Evolutionary conservation across 2,329 filamentous ascomycete genomes (phyloP), one percentile per base, ranked within the genome.

Genomic region (Sarocladiaceae sp.): DNA sequence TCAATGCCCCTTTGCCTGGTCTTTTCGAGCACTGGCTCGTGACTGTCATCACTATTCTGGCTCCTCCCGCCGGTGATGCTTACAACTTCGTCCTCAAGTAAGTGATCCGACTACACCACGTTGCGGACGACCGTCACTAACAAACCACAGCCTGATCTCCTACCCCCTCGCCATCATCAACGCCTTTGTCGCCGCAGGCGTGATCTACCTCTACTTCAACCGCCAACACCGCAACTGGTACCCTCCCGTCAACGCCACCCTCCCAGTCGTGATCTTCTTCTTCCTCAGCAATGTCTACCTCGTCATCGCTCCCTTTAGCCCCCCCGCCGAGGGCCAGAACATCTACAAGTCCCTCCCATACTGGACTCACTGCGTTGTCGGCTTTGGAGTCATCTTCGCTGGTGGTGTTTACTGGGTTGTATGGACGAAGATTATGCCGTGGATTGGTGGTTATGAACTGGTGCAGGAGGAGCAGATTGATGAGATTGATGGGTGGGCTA

Each of bases 1-100:
- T 84, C 62, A 83, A 83, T 60, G 81, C 80, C 0, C 83, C 82
- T 3, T 73, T 82, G 42, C 77, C 78, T 22, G 82, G 79, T 46
- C 73, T 85, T 2, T 82, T 83, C 54, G 77, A 81, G 70, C 82
- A 86, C 70, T 87, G 80, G 78, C 62, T 79, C 28, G 79, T 84
- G 12, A 84, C 77, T 0, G 76, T 84, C 44, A 77, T 86, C 53
- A 83, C 85, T 60, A 84, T 88, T 65, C 69, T 87, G 2, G 83
- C 82, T 0, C 83, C 84, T 31, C 84, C 84, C 2, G 81, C 83
- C 2, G 84, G 83, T 31, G 82, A 86, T 64, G 82, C 82, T 0
- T 86, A 84, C 66, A 83, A 83, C 67, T 85, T 84, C 59, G 73
- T 80, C 44, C 67, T 80, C 55, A 80, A 83, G 75, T 79, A 70